phyloP scores from a whole-genome alignment of 2,329 filamentous ascomycete genomes.

The Aaosphaeria pasadenensis region DNA sequence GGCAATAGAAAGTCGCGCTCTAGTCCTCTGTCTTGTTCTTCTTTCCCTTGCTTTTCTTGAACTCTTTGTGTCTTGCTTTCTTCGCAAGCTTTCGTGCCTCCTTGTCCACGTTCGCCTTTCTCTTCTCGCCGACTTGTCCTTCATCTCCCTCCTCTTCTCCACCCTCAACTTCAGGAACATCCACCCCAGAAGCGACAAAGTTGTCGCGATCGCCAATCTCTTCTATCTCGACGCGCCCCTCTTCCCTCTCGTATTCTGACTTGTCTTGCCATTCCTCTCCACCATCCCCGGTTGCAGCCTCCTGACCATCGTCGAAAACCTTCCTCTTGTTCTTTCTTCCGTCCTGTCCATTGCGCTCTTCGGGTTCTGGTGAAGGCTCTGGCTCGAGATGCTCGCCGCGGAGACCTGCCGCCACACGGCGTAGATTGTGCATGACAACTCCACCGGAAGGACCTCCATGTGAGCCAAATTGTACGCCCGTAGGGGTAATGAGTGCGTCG shows the following conservation, averaged over 20 bases:
- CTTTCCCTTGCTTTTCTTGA: conserved; percentile 33
- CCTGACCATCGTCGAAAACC: not conserved
- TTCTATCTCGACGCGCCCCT: conserved; percentile 40
- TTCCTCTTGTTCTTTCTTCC: conserved; percentile 1
- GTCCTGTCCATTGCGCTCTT: conserved; percentile 12
- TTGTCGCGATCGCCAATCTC: conserved; percentile 38
- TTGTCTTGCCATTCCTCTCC: conserved; percentile 40
- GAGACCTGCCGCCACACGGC: conserved; percentile 52
- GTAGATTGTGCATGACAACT: conserved; percentile 52
- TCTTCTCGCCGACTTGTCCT: conserved; percentile 2
- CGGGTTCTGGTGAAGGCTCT: conserved; percentile 41
- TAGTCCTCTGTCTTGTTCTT: conserved; percentile 17
- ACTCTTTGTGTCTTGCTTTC: conserved; percentile 31
- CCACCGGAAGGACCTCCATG: conserved; percentile 44
- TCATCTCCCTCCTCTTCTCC: conserved; percentile 13
- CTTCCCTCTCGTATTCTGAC: conserved; percentile 42
- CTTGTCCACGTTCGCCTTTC: conserved; percentile 47
- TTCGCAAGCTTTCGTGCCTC: conserved; percentile 58
- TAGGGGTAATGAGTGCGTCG: conserved; percentile 43
- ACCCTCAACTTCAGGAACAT: conserved; percentile 21
- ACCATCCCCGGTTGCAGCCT: conserved; percentile 5
- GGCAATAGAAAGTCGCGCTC: not conserved
- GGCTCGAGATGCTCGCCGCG: conserved; percentile 50
- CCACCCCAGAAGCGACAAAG: conserved; percentile 25
- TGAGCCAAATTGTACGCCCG: conserved; percentile 42